Conservation (phyloP, 2,329 filamentous ascomycete genomes). For the Alternaria tenuissima region DNA sequence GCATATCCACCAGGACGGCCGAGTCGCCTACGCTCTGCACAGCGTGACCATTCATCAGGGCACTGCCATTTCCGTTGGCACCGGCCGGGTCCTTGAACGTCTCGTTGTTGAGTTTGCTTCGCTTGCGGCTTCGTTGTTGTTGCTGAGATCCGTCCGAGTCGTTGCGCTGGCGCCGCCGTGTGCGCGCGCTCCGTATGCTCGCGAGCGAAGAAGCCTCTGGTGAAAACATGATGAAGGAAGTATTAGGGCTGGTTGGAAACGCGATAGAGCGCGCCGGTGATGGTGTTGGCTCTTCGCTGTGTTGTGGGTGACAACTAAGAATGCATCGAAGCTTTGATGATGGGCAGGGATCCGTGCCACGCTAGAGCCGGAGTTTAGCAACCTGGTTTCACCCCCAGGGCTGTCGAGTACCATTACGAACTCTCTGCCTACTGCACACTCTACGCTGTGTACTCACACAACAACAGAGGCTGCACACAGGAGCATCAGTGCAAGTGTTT, state of each 20-base stretch:
- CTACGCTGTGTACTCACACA: not conserved
- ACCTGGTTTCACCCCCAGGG: not conserved
- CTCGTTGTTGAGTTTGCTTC: constrained; percentile 57
- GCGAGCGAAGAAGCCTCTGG: constrained; percentile 45
- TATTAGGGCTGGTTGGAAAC: constrained; percentile 22
- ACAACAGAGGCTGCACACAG: not conserved
- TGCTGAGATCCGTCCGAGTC: constrained; percentile 54
- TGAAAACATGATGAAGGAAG: constrained; percentile 49
- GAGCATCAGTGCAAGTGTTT: not conserved
- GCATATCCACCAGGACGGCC: constrained; percentile 48
- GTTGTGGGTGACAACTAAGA: constrained; percentile 28
- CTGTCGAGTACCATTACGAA: not conserved
- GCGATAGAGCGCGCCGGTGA: constrained; percentile 43
- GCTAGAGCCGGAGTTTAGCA: not conserved
- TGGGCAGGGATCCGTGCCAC: constrained; percentile 16
- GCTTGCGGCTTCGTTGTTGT: constrained; percentile 55
- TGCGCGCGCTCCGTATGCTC: constrained; percentile 50
- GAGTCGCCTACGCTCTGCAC: constrained; percentile 40
- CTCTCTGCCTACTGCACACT: not conserved
- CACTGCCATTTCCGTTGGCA: constrained; percentile 45
- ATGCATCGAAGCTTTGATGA: constrained; percentile 23
- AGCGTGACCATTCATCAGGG: constrained; percentile 44
- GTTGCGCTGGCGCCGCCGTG: constrained; percentile 56
- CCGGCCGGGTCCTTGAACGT: constrained; percentile 45
- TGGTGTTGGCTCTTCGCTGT: constrained; percentile 28